Percentiles rank a stretch among this genome's conserved stretches.
Conservation (phyloP, 805 yeast genomes). For the Yarrowia porcina region DNA sequence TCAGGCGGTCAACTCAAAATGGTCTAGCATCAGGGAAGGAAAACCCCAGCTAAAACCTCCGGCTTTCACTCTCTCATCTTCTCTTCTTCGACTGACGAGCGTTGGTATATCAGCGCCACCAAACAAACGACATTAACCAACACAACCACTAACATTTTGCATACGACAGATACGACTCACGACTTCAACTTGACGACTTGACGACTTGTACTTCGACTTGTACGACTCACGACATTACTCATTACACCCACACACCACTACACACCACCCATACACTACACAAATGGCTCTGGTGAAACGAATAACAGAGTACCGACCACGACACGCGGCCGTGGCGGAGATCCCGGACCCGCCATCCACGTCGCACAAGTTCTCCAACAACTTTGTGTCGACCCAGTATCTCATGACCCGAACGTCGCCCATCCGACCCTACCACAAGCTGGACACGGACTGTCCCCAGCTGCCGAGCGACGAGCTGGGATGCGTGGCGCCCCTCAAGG, state of each 20-base stretch:
- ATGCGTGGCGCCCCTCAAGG: background rate
- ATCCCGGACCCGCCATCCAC: slow-evolving; percentile 19
- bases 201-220: no score
- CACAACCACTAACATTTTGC: no score
- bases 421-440: slow-evolving; percentile 2
- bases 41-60: slow-evolving; percentile 14
- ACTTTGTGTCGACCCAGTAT: slow-evolving; percentile 20
- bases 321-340: slow-evolving; percentile 20
- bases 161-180: no score
- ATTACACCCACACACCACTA: no score
- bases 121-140: no score
- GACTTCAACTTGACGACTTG: no score
- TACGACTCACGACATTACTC: no score
- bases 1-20: slow-evolving; percentile 8
- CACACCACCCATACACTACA: background rate
- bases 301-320: slow-evolving; percentile 23
- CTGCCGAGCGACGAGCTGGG: background rate
- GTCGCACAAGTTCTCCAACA: slow-evolving; percentile 14
- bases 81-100: no score
- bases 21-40: background rate
- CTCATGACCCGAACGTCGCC: slow-evolving; percentile 3
- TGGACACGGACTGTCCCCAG: background rate
- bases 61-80: background rate
- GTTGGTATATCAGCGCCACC: no score
- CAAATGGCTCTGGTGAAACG: slow-evolving; percentile 20